Evolutionary conservation across 2,329 filamentous ascomycete species (phyloP), one percentile per base, ranked within the genome.

Genomic region (Paramyrothecium roridum): DNA sequence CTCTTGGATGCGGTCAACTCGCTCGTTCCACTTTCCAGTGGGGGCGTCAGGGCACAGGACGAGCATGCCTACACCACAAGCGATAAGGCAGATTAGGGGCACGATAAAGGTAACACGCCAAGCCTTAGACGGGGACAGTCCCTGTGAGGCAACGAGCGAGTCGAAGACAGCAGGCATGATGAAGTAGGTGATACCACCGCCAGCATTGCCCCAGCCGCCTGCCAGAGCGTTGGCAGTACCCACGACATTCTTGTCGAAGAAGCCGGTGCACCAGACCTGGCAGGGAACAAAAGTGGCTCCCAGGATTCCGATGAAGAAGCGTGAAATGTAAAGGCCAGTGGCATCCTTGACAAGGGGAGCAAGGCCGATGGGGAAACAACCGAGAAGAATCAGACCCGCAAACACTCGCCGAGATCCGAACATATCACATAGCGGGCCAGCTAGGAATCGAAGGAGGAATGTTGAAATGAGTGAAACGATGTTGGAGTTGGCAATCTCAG

Each of bases 181-280:
- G 70, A 96, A 96, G 76, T 96, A 96, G 2, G 92, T 96, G 61
- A 96, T 89, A 54, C 93, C 93, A 59, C 92, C 93, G 56, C 93
- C 92, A 23, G 90, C 83, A 64, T 96, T 96, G 52, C 92, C 93
- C 76, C 90, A 88, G 16, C 93, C 93, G 46, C 87, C 93, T 1
- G 91, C 88, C 19, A 96, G 74, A 3, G 91, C 89, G 67, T 96
- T 97, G 58, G 91, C 90, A 7, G 90, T 93, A 50, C 93, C 93
- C 19, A 96, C 89, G 23, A 96, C 81, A 65, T 93, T 95, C 76
- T 93, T 95, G 75, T 97, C 92, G 70, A 91, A 96, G 78, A 96
- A 96, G 0, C 88, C 91, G 0, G 91, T 96, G 11, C 88, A 90
- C 91, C 92, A 96, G 8, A 96, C 93, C 69, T 96, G 91, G 70